Conservation (phyloP, 2,329 filamentous ascomycete species). For the Fusarium sublunatum region DNA sequence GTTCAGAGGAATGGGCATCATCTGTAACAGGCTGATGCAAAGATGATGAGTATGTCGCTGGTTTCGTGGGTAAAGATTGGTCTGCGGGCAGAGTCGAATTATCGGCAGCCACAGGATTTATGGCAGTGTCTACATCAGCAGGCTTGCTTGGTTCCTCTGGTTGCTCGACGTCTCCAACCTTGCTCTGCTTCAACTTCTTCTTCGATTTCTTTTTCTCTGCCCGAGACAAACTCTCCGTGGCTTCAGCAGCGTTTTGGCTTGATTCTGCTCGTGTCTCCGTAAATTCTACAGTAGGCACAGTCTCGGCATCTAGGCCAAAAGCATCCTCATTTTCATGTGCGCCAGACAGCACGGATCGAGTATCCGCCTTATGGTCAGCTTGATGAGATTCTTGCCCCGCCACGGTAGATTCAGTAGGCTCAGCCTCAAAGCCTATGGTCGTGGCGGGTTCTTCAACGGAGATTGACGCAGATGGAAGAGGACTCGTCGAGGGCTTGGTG, state of each 20-base stretch:
- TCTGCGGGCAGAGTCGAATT: background rate
- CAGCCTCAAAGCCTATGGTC: background rate
- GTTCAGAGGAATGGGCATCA: background rate
- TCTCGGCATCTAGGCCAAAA: background rate
- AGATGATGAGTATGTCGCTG: background rate
- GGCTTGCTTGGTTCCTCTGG: constrained; percentile 4
- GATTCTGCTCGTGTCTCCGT: background rate
- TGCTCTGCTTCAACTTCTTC: constrained; percentile 3
- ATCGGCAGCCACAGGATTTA: background rate
- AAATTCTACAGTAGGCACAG: background rate
- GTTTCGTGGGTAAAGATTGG: background rate
- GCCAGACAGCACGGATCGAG: background rate
- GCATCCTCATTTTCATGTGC: background rate
- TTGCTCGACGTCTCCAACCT: background rate
- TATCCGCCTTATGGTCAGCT: background rate
- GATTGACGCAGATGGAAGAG: background rate
- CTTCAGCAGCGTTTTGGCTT: background rate
- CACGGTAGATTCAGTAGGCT: background rate
- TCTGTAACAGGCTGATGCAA: background rate
- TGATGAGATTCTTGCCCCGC: background rate
- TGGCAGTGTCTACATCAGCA: background rate
- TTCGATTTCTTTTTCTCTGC: constrained; percentile 25
- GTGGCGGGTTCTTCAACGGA: background rate
- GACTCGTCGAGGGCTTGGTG: background rate
- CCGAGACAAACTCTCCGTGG: constrained; percentile 1